Evolutionary conservation across 257 asterid species (phyloP).

Genomic region (Salvia splendens): DNA sequence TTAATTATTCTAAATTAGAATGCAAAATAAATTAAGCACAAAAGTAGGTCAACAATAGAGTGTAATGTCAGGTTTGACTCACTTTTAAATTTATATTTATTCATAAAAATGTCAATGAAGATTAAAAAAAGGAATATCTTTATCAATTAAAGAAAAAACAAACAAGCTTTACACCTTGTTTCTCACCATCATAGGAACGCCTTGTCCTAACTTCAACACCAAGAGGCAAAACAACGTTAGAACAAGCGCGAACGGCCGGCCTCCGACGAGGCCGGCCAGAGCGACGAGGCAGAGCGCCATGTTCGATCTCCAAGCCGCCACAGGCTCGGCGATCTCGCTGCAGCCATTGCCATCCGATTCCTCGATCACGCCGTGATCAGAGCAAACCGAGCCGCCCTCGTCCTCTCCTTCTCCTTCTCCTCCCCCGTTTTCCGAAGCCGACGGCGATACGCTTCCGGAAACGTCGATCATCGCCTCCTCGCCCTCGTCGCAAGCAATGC

Average conservation of each 20-base stretch:
- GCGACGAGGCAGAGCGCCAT: slow-evolving; percentile 45
- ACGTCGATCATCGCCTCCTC: not conserved
- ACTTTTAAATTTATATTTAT: too few relatives aligned
- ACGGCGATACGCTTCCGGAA: slow-evolving; percentile 23
- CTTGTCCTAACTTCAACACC: slow-evolving; percentile 41
- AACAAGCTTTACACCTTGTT: too few relatives aligned
- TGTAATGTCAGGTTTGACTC: too few relatives aligned
- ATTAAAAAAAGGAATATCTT: too few relatives aligned
- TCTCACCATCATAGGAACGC: too few relatives aligned
- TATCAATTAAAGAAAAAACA: too few relatives aligned
- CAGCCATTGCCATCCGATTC: slow-evolving; percentile 23
- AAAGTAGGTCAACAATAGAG: too few relatives aligned
- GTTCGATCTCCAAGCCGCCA: slow-evolving; percentile 29
- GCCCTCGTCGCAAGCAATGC: too few relatives aligned
- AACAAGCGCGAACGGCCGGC: slow-evolving; percentile 52
- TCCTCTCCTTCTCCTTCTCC: slow-evolving; percentile 22
- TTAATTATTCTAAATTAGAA: too few relatives aligned
- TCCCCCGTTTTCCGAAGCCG: slow-evolving; percentile 23
- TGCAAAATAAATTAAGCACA: too few relatives aligned
- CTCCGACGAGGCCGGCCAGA: slow-evolving; percentile 66
- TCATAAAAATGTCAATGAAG: too few relatives aligned
- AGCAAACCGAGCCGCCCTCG: not conserved
- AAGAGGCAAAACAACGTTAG: slow-evolving; percentile 56
- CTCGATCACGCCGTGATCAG: not conserved
- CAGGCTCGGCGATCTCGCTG: slow-evolving; percentile 6